Base-by-base conservation (phyloP, 306 rosid genomes). In the Gastrolobium bilobum region DNA sequence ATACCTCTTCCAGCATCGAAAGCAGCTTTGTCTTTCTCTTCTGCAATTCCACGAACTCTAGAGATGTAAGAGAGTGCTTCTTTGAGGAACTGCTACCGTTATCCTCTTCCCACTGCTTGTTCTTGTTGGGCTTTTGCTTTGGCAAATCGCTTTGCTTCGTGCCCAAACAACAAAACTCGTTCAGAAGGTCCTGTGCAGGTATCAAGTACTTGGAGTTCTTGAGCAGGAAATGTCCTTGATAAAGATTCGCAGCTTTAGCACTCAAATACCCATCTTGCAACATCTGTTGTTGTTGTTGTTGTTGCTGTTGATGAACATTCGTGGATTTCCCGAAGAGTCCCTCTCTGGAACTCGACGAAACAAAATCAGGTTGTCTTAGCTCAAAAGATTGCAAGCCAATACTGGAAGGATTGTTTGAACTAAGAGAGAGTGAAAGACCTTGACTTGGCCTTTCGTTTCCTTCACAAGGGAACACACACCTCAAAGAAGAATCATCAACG, bases 1-100 rank as follows among this genome's bases (percentile, higher is more conserved):
- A 53, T 90, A 96, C 99, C 96, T 96, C 97, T 85, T 96, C 99
- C 4, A 96, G 91, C 98, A 96, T 87, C 30, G 96, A 81, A 51
- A 93, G 93, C 34, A 96, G 94, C 82, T 88, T 93, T 56, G 94
- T 86, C 88, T 93, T 96, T 82, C 96, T 84, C 82, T 91, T 90
- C 81, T 96, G 99, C 76, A 93, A 83, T 52, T 96, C 98, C n/a
- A 91, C 75, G 56, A 93, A 91, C 62, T 96, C 99, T 2, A 96
- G 82, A 35, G 98, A 90, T 48, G 65, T 78, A 37, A 91, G 86
- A 40, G 89, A 52, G 6, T 80, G 86, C 56, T 89, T 90, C 70
- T 76, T 89, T 1, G 89, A 86, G 29, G 97, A 88, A 67, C 81
- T 81, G 46, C 43, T 40, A 2, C 63, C 65, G 66, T 14, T 59